A percentile compares a stretch with the other conserved stretches of the same genome.
Evolutionary conservation across 331 rosid genomes (phyloP).

Genomic region (Rhamnella rubrinervis): DNA sequence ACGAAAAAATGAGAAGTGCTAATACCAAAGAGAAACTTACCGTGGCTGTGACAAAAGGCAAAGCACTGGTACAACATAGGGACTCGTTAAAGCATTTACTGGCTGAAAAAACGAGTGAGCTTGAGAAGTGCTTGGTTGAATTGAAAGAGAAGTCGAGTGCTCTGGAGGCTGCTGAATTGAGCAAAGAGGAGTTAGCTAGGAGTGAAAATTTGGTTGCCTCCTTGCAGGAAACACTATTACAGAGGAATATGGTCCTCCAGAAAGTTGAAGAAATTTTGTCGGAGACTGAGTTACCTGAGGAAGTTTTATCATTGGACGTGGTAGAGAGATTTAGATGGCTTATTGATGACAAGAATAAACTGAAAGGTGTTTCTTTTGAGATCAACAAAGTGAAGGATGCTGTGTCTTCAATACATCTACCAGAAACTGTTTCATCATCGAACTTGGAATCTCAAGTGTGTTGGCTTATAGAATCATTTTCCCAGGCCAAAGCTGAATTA

Average conservation of each 20-base stretch:
- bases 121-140: constrained; percentile 58
- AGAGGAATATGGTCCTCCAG: constrained; percentile 48
- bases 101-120: constrained; percentile 66
- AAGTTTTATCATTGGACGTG: constrained; percentile 46
- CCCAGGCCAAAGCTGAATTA: constrained; percentile 44
- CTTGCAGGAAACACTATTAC: constrained; percentile 54
- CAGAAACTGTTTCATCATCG: constrained; percentile 63
- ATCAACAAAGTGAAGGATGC: constrained; percentile 55
- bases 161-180: constrained; percentile 67
- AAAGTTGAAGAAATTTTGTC: constrained; percentile 64
- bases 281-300: constrained; percentile 42
- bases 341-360: constrained; percentile 57
- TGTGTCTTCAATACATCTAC: constrained; percentile 53
- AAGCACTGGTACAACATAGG: constrained; percentile 93
- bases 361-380: constrained; percentile 55
- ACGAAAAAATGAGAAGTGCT: constrained; percentile 63
- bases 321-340: constrained; percentile 71
- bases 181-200: constrained; percentile 53
- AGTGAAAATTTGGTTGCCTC: constrained; percentile 59
- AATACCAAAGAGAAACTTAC: constrained; percentile 86
- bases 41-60: constrained; percentile 96
- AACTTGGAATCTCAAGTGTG: constrained; percentile 64
- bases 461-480: constrained; percentile 70
- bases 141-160: constrained; percentile 76
- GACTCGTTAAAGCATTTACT: constrained; percentile 66